Evolutionary conservation across 352 stramenopile species (phyloP), one percentile per base, ranked within the genome.

Genomic region (Globisporangium yorkense): DNA sequence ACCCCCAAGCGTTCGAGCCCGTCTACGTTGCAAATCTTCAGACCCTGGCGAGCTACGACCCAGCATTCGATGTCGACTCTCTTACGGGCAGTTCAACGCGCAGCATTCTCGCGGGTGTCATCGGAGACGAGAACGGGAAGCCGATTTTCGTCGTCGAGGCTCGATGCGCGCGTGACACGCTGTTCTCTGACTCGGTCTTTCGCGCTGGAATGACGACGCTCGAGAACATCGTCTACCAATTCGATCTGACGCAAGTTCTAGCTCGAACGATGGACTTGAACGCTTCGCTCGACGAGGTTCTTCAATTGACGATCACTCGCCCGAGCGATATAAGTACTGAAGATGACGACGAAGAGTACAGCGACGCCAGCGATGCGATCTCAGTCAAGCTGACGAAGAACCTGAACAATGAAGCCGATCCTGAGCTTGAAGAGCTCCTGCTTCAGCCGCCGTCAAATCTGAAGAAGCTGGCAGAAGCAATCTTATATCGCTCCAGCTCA

Each of bases 161-260:
- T 6, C 70, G 80, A 18, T 83, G 74, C 52, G 60, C 62, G 12
- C 73, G 67, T 18, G 71, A 69, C 8, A 51, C 75, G 13, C 21
- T 40, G 1, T 83, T 89, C 31, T 81, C 80, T n/a, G 74, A 72
- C 18, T 71, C 78, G 21, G 57, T 88, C 7, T 84, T 89, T 57
- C 58, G 71, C 3, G 72, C 75, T 0, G 70, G 72, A 7, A 70
- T 87, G 37, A 80, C 67, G 2, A 74, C 74, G n/a, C 58, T 89
- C 4, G 80, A 89, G 51, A 89, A 89, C 45, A 68, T 80, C 12
- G 77, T 87, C 27, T 83, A 83, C 44, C 68, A 84, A 18, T 88
- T 84, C 54, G 75, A 89, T 44, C 54, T 89, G 20, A 77, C 63
- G 27, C 67, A 80, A 35, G 54, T 67, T 18, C 66, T 80, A 27